phyloP scores from a whole-genome alignment of 352 stramenopile species.

The Peronospora belbahrii region DNA sequence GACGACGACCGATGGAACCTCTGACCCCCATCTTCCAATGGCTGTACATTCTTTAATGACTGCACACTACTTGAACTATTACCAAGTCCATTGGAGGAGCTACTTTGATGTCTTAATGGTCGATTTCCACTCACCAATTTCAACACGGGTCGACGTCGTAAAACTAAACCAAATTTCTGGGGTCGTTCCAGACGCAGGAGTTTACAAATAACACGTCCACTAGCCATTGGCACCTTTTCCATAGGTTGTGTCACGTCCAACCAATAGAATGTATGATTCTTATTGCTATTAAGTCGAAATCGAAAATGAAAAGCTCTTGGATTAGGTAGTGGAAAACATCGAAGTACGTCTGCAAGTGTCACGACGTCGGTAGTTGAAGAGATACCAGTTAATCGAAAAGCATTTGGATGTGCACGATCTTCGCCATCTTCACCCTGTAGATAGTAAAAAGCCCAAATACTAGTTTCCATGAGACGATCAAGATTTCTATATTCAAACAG shows the following conservation, averaged over 20 bases:
- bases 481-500: no score
- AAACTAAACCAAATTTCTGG: constrained; percentile 50
- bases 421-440: constrained; percentile 83
- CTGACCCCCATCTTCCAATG: constrained; percentile 9
- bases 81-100: constrained; percentile 10
- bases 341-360: constrained; percentile 63
- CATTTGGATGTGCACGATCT: constrained; percentile 75
- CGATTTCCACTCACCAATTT: constrained; percentile 38
- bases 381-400: constrained; percentile 37
- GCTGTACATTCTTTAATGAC: constrained; percentile 10
- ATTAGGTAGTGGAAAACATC: constrained; percentile 52
- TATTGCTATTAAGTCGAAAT: constrained; percentile 69
- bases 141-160: constrained; percentile 65
- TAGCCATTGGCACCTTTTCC: constrained; percentile 65
- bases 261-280: constrained; percentile 69
- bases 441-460: constrained; percentile 83
- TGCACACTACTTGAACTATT: constrained; percentile 18
- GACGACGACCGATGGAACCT: constrained; percentile 41
- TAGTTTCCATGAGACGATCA: constrained; percentile 26
- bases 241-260: constrained; percentile 47
- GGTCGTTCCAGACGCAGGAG: constrained; percentile 60
- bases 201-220: constrained; percentile 79
- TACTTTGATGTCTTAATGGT: constrained; percentile 16
- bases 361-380: constrained; percentile 30
- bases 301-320: constrained; percentile 68